These are phyloP conservation scores for Hyphopichia buzzinii DNA, from an alignment of 1,139 yeast species.

Conservation along the genomic window DNA sequence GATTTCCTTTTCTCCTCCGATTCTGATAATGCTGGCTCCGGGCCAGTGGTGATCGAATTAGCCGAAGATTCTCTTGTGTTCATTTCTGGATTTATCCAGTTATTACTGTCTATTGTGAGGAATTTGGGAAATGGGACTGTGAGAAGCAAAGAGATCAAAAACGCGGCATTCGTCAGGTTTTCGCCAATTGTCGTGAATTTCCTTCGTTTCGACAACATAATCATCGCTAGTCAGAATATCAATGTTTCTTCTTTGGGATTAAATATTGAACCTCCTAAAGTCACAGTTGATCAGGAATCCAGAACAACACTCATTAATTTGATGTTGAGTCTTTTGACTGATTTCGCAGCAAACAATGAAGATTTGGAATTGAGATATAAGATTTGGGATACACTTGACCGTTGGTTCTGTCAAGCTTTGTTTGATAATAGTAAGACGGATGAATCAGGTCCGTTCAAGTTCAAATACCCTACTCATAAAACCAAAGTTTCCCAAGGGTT, in stretches of 20 bases:
- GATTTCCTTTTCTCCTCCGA: constrained; percentile 34
- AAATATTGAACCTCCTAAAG: constrained; percentile 22
- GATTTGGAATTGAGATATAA: constrained; percentile 36
- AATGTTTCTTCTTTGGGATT: neutral
- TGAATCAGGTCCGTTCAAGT: neutral
- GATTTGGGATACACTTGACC: constrained; percentile 71
- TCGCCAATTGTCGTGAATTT: constrained; percentile 36
- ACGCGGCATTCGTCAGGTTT: constrained; percentile 32
- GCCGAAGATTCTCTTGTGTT: constrained; percentile 82
- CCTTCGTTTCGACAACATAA: constrained; percentile 41
- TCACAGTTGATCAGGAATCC: constrained; percentile 34
- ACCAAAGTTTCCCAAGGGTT: constrained; percentile 35
- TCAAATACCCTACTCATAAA: constrained; percentile 21
- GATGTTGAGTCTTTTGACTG: constrained; percentile 43
- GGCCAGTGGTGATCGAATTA: constrained; percentile 47
- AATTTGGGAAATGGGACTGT: constrained; percentile 25
- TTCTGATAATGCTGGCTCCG: constrained; percentile 13
- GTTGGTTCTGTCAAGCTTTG: constrained; percentile 61
- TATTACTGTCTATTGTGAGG: constrained; percentile 34
- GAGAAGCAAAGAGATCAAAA: constrained; percentile 28
- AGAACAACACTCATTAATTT: constrained; percentile 36
- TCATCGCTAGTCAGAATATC: constrained; percentile 12
- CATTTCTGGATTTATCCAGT: constrained; percentile 64
- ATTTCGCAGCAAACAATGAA: constrained; percentile 42
- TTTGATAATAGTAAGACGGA: neutral